Evolutionary conservation across 768 basidiomycete genomes (phyloP), one percentile per base, ranked within the genome.

Genomic region (Gelatoporia subvermispora): DNA sequence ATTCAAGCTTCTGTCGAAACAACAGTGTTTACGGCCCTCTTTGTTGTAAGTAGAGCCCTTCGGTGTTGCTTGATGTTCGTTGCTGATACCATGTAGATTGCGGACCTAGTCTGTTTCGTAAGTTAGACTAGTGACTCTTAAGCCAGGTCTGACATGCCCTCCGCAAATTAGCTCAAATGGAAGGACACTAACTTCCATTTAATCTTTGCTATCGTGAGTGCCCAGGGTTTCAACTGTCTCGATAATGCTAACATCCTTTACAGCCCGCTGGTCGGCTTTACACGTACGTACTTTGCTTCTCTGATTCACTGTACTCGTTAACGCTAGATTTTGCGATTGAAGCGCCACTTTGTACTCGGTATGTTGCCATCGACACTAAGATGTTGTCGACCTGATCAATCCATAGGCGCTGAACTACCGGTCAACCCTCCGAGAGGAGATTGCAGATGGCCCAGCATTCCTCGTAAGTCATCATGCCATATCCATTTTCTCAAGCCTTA

Each of bases 1-100:
- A 48, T 48, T 39, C 47, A 41, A 17, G 41, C 47, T n/a, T 48
- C 47, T 8, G 18, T 48, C 17, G 47, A 48, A 41, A 48, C 47
- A 8, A 48, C 47, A 2, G 39, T 34, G 10, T 13, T 25, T 4
- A 48, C 39, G 16, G 39, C 40, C 1, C 8, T 48, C 4, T 48
- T 41, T 20, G 20, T 20, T 20, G 47, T 48, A 34, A 35, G 45
- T 40, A 10, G n/a, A n/a, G n/a, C n/a, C 17, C 20, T 35, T 22
- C 39, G 10, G 0, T 15, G 3, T n/a, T n/a, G 7, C 35, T 20
- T 39, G 28, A 22, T 16, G 16, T 16, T n/a, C 20, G n/a, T 47
- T 22, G 40, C 17, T 20, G 16, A 17, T 1, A 24, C 23, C 1
- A 25, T 20, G 8, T 48, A 41, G 47, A 42, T 48, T 16, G 9